A percentile compares a stretch with the other conserved stretches of the same genome.
Conservation (phyloP, 2,329 filamentous ascomycete species). For the Cucurbitaria berberidis region DNA sequence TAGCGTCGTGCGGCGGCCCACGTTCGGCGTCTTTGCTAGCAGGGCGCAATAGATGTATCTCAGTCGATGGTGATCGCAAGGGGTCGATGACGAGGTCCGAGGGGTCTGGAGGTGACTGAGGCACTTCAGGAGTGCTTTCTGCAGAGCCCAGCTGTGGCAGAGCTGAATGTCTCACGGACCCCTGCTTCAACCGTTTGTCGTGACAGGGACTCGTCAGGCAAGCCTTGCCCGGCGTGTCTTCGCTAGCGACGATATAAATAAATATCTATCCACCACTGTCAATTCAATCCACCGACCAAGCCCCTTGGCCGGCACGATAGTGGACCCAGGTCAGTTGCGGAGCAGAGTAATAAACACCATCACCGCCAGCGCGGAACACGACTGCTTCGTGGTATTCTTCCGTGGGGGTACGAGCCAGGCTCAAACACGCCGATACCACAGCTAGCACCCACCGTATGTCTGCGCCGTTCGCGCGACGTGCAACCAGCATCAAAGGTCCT, state of each 20-base stretch:
- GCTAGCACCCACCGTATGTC: constrained; percentile 2
- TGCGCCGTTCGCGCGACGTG: constrained; percentile 4
- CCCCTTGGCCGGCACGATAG: constrained; percentile 19
- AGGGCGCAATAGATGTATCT: constrained; percentile 12
- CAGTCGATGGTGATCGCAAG: constrained; percentile 6
- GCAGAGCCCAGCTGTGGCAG: constrained; percentile 21
- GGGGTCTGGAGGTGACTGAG: constrained; percentile 4
- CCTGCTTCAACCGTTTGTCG: constrained; percentile 17
- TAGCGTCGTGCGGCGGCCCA: constrained; percentile 17
- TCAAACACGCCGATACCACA: not conserved
- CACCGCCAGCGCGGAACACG: constrained; percentile 1
- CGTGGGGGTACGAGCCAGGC: not conserved
- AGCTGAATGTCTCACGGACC: constrained; percentile 26
- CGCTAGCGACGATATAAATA: constrained; percentile 28
- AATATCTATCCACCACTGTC: constrained; percentile 19
- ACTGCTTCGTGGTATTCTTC: no score
- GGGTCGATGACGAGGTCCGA: constrained; percentile 5
- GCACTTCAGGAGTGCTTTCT: constrained; percentile 23
- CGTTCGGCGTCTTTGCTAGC: constrained; percentile 9
- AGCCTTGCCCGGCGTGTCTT: constrained; percentile 13
- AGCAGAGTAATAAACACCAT: constrained; percentile 4
- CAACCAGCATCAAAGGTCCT: not conserved
- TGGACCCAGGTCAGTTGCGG: constrained; percentile 3
- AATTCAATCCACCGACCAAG: constrained; percentile 17
- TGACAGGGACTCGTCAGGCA: constrained; percentile 15